Base-by-base conservation (phyloP, 2,329 filamentous ascomycete genomes). In the Epichloe aotearoae region DNA sequence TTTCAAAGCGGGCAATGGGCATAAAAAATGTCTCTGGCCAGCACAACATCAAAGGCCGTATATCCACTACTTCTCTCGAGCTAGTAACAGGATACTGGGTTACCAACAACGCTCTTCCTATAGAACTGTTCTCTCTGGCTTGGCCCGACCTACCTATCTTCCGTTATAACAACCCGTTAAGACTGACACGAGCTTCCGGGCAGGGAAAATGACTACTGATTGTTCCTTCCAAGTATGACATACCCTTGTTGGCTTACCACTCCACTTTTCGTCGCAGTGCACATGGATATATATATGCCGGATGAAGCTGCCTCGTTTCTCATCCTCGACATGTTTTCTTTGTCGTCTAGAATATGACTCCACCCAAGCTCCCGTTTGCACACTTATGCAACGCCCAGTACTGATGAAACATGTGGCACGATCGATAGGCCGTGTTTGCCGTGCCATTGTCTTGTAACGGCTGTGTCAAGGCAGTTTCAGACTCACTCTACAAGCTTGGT, bases 391-490 rank as follows among this genome's bases (percentile, higher is more conserved):
- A 48, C 40, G 10, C 20, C 39, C 12, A 40, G 37, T 19, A 36
- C 66, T 69, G 61, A 68, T 66, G 64, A 66, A 64, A 67, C 61
- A 49, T 50, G 56, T 53, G 55, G 54, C 62, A 62, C 15, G 57
- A 58, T 57, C 15, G 57, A 58, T 57, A 97, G 85, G 95, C 91
- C 54, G 84, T 91, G 57, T 97, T 97, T 68, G 89, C 91, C 56
- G 93, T 97, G 59, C 90, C 89, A 50, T 83, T 97, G 74, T 88
- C 83, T 69, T 97, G 93, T 72, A 84, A 95, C 61, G 75, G 78
- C 63, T 97, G 93, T 72, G 81, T 95, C 66, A 84, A 90, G 67
- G 83, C 88, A 61, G 83, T 98, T 65, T 88, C 88, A 61, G 78
- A 79, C 56, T 83, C 88, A 46, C 72, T 97, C 47, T 79, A 84